phyloP scores from a whole-genome alignment of 1,284 basidiomycete species.

The Austroboletus olivaceoglutinosus region DNA sequence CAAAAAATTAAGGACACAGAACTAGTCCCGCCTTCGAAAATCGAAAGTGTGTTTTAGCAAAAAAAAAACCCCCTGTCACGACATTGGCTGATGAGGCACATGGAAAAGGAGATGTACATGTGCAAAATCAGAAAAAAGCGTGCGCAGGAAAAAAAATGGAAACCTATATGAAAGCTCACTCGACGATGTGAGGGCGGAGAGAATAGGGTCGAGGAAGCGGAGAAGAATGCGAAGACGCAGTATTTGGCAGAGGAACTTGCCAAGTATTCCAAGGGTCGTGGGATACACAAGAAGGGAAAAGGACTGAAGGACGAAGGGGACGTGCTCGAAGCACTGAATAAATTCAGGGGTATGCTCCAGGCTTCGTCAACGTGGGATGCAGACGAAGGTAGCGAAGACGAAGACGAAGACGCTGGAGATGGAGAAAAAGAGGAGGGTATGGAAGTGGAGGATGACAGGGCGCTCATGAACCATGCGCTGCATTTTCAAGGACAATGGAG shows the following conservation, averaged over 20 bases:
- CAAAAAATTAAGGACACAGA: too few species aligned
- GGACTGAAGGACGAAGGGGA: constrained; percentile 71
- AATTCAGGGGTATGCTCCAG: constrained; percentile 71
- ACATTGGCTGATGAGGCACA: neutral
- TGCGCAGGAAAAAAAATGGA: constrained; percentile 79
- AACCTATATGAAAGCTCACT: constrained; percentile 71
- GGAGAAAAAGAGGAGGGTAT: constrained; percentile 48
- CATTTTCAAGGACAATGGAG: constrained; percentile 77
- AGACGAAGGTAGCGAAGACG: constrained; percentile 36
- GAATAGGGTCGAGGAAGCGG: constrained; percentile 58
- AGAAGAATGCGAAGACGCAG: constrained; percentile 60
- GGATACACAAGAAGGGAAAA: constrained; percentile 53
- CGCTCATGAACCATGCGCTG: constrained; percentile 75
- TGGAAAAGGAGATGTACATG: constrained; percentile 45
- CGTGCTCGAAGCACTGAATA: constrained; percentile 66
- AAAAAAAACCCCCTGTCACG: too few species aligned
- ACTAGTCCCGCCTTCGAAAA: too few species aligned
- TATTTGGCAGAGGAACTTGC: constrained; percentile 77
- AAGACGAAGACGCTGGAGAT: constrained; percentile 25
- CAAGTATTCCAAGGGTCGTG: constrained; percentile 70
- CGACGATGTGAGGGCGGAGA: constrained; percentile 48
- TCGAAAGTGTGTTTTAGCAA: constrained; percentile 18
- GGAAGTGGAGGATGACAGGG: constrained; percentile 81
- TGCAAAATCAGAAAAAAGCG: constrained; percentile 73
- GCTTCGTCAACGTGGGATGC: constrained; percentile 38